Conservation (phyloP, 768 basidiomycete genomes). For the Tephrocybe rancida region DNA sequence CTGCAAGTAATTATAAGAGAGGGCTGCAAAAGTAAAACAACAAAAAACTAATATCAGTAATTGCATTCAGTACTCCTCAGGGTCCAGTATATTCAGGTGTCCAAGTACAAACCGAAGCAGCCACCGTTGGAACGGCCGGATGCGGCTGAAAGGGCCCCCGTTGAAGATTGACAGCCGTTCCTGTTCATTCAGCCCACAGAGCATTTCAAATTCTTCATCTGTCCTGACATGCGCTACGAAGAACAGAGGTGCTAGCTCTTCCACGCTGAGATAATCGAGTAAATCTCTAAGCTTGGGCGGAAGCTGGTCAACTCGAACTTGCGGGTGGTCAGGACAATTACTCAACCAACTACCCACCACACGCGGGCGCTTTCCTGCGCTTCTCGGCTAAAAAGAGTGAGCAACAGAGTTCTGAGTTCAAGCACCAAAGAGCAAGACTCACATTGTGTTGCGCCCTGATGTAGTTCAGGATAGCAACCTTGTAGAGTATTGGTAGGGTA, state of each 20-base stretch:
- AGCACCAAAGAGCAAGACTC: too few species aligned
- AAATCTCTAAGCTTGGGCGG: not conserved
- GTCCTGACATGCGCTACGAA: not conserved
- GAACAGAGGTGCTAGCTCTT: conserved; percentile 6
- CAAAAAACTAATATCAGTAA: too few species aligned
- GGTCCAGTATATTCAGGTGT: not conserved
- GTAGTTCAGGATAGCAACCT: not conserved
- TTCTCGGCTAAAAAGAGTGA: not conserved
- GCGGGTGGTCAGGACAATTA: not conserved
- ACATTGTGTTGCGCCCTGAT: not conserved
- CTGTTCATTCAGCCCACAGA: not conserved
- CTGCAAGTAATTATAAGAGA: too few species aligned
- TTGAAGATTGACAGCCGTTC: conserved; percentile 3
- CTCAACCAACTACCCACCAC: not conserved
- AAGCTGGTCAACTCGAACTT: not conserved
- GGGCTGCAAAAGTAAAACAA: too few species aligned
- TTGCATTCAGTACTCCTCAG: too few species aligned
- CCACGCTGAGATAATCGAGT: not conserved
- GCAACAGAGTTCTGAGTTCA: too few species aligned
- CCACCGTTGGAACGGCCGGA: conserved; percentile 5
- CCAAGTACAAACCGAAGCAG: not conserved
- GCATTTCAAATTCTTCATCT: conserved; percentile 1
- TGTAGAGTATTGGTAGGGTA: not conserved
- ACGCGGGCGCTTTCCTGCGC: not conserved
- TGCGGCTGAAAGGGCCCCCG: not conserved